Base-by-base conservation (phyloP, 2,329 filamentous ascomycete species). In the Xylariaceae sp. region DNA sequence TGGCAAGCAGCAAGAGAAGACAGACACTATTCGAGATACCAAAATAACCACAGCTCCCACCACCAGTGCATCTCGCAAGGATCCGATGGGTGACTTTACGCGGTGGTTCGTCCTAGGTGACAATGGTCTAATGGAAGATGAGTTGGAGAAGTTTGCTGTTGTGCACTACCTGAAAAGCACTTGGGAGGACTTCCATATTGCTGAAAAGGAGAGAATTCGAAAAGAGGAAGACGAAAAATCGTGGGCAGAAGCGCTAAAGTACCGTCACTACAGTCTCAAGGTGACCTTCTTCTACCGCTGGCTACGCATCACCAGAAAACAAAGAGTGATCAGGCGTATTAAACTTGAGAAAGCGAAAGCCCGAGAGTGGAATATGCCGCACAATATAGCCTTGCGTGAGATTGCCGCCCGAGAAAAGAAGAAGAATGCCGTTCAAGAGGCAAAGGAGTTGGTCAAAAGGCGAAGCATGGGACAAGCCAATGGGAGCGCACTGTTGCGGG, bases 271-370 rank as follows among this genome's bases (percentile, higher is more conserved):
- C 66, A 83, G 75, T 57, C 73, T 85, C 35, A 72, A 74, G 10
- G 72, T 84, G 60, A 83, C 79, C 52, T 85, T 76, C 68, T 84
- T 85, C 61, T 84, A 84, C 64, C 74, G 74, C 15, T 86, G 83
- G 83, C 79, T 77, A 53, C 69, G 78, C 11, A 76, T 72, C 45
- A 80, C 78, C 7, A 76, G 81, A 10, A 75, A 78, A 51, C 76
- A 75, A 15, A 76, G 79, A 2, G 75, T 81, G 13, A 76, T 78
- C 58, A 75, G 75, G n/a, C 76, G 83, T 18, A 79, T 82, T 6
- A 76, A 75, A 37, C 75, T 78, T 47, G 81, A 80, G 17, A 78
- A 80, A 54, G 80, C 83, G 47, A 77, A 80, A 61, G 75, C 80
- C 63, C 76, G 76, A 34, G 71, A 73, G 2, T 83, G 79, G 66